These are phyloP conservation scores for Omphalotus guepiniiformis DNA, from an alignment of 768 basidiomycete species.

Conservation along the genomic window DNA sequence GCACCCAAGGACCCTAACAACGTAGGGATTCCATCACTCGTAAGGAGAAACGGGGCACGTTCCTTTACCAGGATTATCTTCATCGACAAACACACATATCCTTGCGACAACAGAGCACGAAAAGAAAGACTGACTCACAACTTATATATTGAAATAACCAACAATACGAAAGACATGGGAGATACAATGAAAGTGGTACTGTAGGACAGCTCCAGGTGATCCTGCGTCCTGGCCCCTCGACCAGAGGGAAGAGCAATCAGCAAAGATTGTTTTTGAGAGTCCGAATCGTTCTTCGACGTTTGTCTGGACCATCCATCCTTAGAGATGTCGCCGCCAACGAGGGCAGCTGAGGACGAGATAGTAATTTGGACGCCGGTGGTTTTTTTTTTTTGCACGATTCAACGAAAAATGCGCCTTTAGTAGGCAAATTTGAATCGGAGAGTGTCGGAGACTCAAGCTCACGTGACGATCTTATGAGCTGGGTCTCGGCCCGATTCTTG, in stretches of 20 bases:
- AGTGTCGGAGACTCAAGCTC: background rate
- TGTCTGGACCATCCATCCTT: slow-evolving; percentile 86
- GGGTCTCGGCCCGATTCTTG: too few relatives aligned
- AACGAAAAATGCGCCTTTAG: too few relatives aligned
- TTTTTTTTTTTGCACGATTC: too few relatives aligned
- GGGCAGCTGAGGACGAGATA: slow-evolving; percentile 52
- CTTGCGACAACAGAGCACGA: slow-evolving; percentile 12
- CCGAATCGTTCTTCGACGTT: slow-evolving; percentile 66
- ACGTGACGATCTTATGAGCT: too few relatives aligned
- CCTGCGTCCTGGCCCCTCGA: slow-evolving; percentile 88
- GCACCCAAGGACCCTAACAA: slow-evolving; percentile 24
- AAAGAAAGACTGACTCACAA: slow-evolving; percentile 26
- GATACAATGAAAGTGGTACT: slow-evolving; percentile 25
- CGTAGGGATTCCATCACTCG: slow-evolving; percentile 29
- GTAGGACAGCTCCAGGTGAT: slow-evolving; percentile 85
- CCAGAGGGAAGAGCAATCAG: slow-evolving; percentile 87
- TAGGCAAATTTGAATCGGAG: too few relatives aligned
- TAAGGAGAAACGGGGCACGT: slow-evolving; percentile 58
- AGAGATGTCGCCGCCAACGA: slow-evolving; percentile 26
- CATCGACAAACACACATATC: slow-evolving; percentile 42
- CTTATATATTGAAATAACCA: slow-evolving; percentile 12
- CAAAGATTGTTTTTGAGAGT: slow-evolving; percentile 91
- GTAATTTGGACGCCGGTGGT: slow-evolving; percentile 80
- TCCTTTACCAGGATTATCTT: slow-evolving; percentile 88
- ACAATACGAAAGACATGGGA: slow-evolving; percentile 9